These are phyloP conservation scores for Sporothrix mexicana DNA, from an alignment of 2,329 filamentous ascomycete species.

Conservation along the genomic window DNA sequence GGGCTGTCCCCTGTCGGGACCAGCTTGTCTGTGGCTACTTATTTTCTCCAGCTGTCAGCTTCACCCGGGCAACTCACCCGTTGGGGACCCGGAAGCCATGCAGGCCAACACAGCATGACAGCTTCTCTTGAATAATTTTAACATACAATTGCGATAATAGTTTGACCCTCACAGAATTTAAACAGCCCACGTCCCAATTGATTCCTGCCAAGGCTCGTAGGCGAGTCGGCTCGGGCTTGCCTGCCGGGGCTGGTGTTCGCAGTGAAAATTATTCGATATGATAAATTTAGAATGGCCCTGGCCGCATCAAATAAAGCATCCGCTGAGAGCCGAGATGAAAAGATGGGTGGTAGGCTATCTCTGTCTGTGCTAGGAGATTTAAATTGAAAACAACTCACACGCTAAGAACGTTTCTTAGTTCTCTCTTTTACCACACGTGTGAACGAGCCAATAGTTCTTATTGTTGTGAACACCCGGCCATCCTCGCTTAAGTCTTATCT, in stretches of 20 bases:
- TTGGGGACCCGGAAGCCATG: neutral
- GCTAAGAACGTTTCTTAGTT: neutral
- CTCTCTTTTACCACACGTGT: neutral
- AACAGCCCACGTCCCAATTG: neutral
- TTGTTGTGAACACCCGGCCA: neutral
- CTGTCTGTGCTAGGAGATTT: neutral
- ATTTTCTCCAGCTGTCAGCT: neutral
- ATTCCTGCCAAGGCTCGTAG: neutral
- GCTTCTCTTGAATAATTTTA: neutral
- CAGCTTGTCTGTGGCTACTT: neutral
- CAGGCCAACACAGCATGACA: neutral
- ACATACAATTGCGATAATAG: neutral
- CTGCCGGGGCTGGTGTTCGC: neutral
- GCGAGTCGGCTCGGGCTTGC: neutral
- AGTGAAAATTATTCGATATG: neutral
- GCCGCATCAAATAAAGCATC: neutral
- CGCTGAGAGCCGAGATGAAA: neutral
- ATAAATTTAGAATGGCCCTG: neutral
- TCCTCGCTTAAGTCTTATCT: neutral
- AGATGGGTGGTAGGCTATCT: no score
- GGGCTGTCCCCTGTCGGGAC: neutral
- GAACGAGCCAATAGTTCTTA: neutral
- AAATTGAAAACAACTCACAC: neutral
- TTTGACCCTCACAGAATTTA: neutral
- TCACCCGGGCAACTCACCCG: slow-evolving; percentile 7